Evolutionary conservation across 2,329 filamentous ascomycete species (phyloP).

Genomic region (Penicillium expansum): DNA sequence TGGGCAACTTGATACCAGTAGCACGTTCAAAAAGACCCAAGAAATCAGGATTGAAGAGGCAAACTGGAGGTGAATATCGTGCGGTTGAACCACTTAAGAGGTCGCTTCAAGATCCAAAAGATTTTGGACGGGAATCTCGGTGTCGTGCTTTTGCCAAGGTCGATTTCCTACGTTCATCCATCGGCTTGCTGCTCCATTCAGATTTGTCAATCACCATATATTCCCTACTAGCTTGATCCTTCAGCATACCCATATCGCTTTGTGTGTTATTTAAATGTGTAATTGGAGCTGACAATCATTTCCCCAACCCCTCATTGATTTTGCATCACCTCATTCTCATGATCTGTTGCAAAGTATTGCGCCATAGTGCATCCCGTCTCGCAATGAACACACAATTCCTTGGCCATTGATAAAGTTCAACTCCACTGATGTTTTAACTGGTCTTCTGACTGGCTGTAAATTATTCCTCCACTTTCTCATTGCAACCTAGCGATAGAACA

Average conservation of each 20-base stretch:
- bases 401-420: neutral
- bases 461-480: neutral
- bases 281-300: neutral
- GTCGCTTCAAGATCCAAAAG: too few species aligned
- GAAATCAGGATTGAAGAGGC: neutral
- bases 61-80: accelerated
- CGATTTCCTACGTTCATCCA: neutral
- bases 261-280: neutral
- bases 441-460: neutral
- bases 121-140: neutral
- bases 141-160: neutral
- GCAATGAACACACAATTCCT: neutral
- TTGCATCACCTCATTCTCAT: conserved; percentile 3
- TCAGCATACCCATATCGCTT: neutral
- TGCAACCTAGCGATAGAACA: neutral
- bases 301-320: neutral
- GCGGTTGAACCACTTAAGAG: neutral
- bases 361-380: neutral
- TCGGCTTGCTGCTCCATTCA: too few species aligned
- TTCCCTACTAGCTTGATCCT: neutral
- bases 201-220: neutral
- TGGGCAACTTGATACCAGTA: neutral
- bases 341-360: conserved; percentile 6
- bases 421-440: neutral
- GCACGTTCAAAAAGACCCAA: neutral